phyloP scores from a whole-genome alignment of 2,329 filamentous ascomycete species.

The Cladophialophora chaetospira region DNA sequence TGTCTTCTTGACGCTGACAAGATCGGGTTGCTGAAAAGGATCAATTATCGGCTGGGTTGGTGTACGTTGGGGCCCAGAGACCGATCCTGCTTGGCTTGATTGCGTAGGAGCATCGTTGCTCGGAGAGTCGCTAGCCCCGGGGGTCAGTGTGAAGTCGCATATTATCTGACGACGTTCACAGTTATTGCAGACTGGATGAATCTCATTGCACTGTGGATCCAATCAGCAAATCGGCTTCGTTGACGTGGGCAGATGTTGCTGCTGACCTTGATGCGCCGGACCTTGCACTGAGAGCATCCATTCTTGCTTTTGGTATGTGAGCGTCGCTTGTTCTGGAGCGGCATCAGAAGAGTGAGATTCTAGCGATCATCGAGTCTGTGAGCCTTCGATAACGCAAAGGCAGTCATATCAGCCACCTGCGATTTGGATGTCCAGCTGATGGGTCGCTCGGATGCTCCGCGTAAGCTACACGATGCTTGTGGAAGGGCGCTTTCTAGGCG shows the following conservation, averaged over 20 bases:
- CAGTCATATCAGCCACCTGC: conserved; percentile 12
- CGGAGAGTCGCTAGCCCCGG: conserved; percentile 27
- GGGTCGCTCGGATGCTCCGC: not conserved
- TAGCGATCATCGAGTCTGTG: conserved; percentile 3
- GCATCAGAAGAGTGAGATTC: conserved; percentile 24
- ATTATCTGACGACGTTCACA: conserved; percentile 42
- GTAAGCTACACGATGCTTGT: not conserved
- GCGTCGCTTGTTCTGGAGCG: conserved; percentile 33
- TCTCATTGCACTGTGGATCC: conserved; percentile 41
- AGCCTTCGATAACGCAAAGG: not conserved
- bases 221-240: conserved; percentile 9
- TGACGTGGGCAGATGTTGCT: not conserved
- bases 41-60: conserved; percentile 19
- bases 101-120: conserved; percentile 10
- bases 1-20: conserved; percentile 31
- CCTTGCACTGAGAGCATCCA: conserved; percentile 44
- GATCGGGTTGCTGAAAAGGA: conserved; percentile 30
- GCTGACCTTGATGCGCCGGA: conserved; percentile 43
- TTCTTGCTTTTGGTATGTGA: conserved; percentile 44
- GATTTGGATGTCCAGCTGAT: not conserved
- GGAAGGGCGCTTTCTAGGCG: not conserved
- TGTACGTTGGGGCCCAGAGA: conserved; percentile 15
- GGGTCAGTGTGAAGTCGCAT: conserved; percentile 38
- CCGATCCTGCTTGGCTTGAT: conserved; percentile 11
- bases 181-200: conserved; percentile 40